Base-by-base conservation (phyloP, 345 rosid genomes). In the Carallia pectinifolia region DNA sequence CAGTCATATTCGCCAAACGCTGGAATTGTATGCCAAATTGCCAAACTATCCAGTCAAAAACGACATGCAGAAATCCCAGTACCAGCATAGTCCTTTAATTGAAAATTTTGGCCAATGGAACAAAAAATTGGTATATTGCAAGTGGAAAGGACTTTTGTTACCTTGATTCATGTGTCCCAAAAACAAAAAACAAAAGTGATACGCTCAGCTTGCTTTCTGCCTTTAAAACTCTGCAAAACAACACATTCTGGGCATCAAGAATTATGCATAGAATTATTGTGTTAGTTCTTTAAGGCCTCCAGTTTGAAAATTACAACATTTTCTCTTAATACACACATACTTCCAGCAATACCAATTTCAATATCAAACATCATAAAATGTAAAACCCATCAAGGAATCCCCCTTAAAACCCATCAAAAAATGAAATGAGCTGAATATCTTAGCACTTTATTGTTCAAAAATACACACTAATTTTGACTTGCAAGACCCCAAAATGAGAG, bases 101-200 rank as follows among this genome's bases (percentile, higher is more conserved):
- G 16, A 47, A 48, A 56, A 30, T 29, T 30, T 71, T 36, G 17
- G n/a, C 58, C 19, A n/a, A 67, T 36, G 33, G 59, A 17, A 30
- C 30, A 64, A 72, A 52, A 71, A 13, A 7, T 40, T 34, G 12
- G 12, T 29, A 56, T 8, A 64, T 54, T 61, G 63, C 61, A 56
- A 61, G 9, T 65, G 27, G 38, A 59, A 53, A 16, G 53, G 37
- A 27, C 18, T 19, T 34, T 44, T 68, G 58, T 79, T 23, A 81
- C 81, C 74, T 63, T 54, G 77, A 72, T 74, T 77, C 83, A 81
- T 64, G 65, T 65, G 67, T 60, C 58, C 64, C 60, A 60, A 61
- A 53, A 31, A 73, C 30, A 34, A n/a, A 59, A 30, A 38, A 56
- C 18, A n/a, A 70, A 39, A 53, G 53, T 60, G 18, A 47, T 19